A percentile compares a stretch with the other conserved stretches of the same genome.
These are phyloP conservation scores for Casuarina glauca DNA, from an alignment of 306 rosid species.

Conservation along the genomic window DNA sequence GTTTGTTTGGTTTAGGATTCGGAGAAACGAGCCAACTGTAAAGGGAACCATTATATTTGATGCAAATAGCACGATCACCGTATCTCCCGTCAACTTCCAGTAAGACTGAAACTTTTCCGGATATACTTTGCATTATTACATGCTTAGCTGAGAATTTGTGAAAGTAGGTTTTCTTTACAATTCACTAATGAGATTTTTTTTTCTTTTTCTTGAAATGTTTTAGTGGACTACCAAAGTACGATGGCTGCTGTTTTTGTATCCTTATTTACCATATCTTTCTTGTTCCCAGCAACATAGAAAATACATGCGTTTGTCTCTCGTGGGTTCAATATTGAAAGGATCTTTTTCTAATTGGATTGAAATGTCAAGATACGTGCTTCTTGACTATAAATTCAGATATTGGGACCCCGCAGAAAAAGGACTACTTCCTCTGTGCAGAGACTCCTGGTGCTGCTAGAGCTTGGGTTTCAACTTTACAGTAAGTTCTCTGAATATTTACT, in stretches of 20 bases:
- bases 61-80: constrained; percentile 81
- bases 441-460: constrained; percentile 98
- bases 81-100: constrained; percentile 97
- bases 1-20: constrained; percentile 53
- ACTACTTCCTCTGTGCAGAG: constrained; percentile 97
- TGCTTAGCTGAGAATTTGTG: background rate
- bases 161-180: constrained; percentile 13
- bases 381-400: constrained; percentile 68
- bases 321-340: background rate
- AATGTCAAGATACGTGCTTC: constrained; percentile 21
- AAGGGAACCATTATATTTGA: constrained; percentile 89
- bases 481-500: constrained; percentile 36
- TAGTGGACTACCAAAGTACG: constrained; percentile 91
- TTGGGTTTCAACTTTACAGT: constrained; percentile 97
- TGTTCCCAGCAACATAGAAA: constrained; percentile 12
- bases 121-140: constrained; percentile 6
- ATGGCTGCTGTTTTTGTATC: constrained; percentile 99
- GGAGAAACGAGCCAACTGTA: constrained; percentile 82
- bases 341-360: constrained; percentile 5
- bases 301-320: background rate
- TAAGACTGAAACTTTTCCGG: constrained; percentile 42
- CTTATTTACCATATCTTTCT: constrained; percentile 28
- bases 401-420: constrained; percentile 96
- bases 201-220: constrained; percentile 23
- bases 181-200: constrained; percentile 21